phyloP scores from a whole-genome alignment of 2,329 filamentous ascomycete genomes.

The Elsinoe batatas region DNA sequence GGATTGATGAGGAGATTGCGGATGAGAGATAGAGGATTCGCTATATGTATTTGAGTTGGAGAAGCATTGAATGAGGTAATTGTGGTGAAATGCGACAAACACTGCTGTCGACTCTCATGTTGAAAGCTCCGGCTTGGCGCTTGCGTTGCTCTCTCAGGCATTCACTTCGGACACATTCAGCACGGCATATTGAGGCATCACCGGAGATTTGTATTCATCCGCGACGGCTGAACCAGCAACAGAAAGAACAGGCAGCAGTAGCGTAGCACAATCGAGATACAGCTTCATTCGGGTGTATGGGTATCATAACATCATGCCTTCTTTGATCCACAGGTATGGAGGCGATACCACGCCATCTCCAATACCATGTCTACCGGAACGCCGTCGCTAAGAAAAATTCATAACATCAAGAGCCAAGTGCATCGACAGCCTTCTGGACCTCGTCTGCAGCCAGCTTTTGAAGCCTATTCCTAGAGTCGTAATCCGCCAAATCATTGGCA shows the following conservation, averaged over 20 bases:
- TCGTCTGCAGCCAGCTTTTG: slow-evolving; percentile 69
- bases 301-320: slow-evolving; percentile 5
- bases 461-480: slow-evolving; percentile 58
- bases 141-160: slow-evolving; percentile 1
- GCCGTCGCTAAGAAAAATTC: slow-evolving; percentile 8
- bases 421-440: slow-evolving; percentile 61
- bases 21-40: neutral
- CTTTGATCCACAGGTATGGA: too few relatives aligned
- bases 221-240: neutral
- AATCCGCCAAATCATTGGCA: slow-evolving; percentile 46
- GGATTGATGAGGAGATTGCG: neutral
- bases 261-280: neutral
- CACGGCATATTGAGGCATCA: neutral
- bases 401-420: neutral
- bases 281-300: neutral
- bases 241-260: neutral
- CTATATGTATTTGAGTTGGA: neutral
- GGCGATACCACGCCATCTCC: neutral
- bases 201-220: neutral
- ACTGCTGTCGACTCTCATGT: neutral
- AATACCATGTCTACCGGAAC: slow-evolving; percentile 5
- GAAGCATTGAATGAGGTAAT: neutral
- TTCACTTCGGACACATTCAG: slow-evolving; percentile 7
- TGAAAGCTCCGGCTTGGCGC: slow-evolving; percentile 8
- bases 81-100: too few relatives aligned